Conservation (phyloP, 2,329 filamentous ascomycete genomes). For the Ceratocystis huliohia region DNA sequence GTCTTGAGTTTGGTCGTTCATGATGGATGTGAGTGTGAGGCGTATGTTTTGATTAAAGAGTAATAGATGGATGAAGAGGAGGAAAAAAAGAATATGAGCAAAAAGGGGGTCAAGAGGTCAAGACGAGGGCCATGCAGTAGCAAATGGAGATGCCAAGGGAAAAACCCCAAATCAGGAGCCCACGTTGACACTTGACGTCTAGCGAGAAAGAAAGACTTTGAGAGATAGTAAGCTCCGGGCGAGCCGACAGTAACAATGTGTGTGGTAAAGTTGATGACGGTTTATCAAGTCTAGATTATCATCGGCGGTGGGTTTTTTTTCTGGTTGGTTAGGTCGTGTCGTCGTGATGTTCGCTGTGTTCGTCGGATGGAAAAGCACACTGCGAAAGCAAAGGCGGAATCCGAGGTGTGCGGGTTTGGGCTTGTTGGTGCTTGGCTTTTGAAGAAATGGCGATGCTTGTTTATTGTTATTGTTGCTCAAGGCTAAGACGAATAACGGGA, state of each 20-base stretch:
- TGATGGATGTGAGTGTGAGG: conserved; percentile 8
- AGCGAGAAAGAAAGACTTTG: background rate
- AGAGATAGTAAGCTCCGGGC: background rate
- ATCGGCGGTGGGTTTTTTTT: background rate
- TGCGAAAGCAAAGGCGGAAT: no score
- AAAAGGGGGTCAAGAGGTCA: conserved; percentile 21
- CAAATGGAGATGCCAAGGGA: background rate
- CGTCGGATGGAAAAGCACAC: no score
- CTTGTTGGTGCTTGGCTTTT: no score
- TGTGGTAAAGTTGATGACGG: background rate
- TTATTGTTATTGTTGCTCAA: background rate
- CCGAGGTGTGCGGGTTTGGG: no score
- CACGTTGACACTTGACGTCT: background rate
- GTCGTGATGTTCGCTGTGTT: background rate
- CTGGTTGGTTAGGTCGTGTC: background rate
- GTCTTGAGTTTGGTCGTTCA: conserved; percentile 15
- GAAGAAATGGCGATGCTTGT: background rate
- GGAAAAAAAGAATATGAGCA: background rate
- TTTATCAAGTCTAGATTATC: background rate
- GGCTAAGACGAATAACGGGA: background rate
- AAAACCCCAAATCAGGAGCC: background rate
- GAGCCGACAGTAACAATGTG: background rate
- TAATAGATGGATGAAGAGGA: background rate
- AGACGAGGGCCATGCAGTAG: conserved; percentile 16
- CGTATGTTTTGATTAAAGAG: conserved; percentile 12